These are phyloP conservation scores for Hymenotorrendiella dingleyae DNA, from an alignment of 2,329 filamentous ascomycete species.

Conservation along the genomic window DNA sequence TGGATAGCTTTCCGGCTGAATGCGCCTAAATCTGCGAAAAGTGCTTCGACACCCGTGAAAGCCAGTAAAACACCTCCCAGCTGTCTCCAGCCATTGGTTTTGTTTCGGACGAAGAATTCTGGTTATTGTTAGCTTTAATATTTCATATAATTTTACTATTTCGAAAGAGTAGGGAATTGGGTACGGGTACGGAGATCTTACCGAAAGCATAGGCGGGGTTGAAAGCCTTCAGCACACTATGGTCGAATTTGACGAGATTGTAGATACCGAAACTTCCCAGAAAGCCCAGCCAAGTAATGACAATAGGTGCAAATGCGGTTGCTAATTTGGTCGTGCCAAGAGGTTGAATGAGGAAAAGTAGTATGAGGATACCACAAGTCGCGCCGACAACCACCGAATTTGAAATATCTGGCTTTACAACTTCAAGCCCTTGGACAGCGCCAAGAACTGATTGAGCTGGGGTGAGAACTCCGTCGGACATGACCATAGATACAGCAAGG, in stretches of 20 bases:
- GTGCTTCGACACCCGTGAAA: slow-evolving; percentile 70
- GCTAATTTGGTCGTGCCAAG: slow-evolving; percentile 57
- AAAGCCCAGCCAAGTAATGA: slow-evolving; percentile 61
- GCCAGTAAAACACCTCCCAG: slow-evolving; percentile 64
- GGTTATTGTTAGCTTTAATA: neutral
- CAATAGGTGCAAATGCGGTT: slow-evolving; percentile 55
- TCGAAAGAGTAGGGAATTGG: neutral
- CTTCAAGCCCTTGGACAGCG: slow-evolving; percentile 57
- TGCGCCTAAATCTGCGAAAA: slow-evolving; percentile 73
- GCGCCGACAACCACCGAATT: slow-evolving; percentile 53
- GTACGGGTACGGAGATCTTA: too few relatives aligned
- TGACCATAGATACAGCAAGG: slow-evolving; percentile 60
- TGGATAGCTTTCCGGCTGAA: slow-evolving; percentile 66
- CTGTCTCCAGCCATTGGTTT: slow-evolving; percentile 53
- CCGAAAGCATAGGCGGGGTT: slow-evolving; percentile 51
- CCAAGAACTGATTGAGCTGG: slow-evolving; percentile 65
- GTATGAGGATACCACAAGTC: slow-evolving; percentile 56
- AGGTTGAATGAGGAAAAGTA: slow-evolving; percentile 59
- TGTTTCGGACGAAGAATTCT: slow-evolving; percentile 51
- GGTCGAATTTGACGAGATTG: slow-evolving; percentile 46
- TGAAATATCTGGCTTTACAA: slow-evolving; percentile 51
- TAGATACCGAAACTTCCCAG: slow-evolving; percentile 60
- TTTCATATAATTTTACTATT: neutral
- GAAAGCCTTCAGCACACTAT: slow-evolving; percentile 48
- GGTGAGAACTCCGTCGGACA: slow-evolving; percentile 57